Conservation (phyloP, 2,329 filamentous ascomycete species). For the Epichloe coenophiala region DNA sequence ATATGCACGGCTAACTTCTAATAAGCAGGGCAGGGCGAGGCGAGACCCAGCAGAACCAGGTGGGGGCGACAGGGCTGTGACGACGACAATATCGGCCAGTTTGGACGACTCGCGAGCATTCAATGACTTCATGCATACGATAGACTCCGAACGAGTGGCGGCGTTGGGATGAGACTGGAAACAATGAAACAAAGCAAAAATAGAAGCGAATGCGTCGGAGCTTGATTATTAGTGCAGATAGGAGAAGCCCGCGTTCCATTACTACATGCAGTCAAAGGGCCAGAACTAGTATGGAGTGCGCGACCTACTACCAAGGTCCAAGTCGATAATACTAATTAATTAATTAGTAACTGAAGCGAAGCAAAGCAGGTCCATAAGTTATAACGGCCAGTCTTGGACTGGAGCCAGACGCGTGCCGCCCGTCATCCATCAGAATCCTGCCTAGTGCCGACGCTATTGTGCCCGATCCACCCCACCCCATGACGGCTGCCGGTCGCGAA, state of each 20-base stretch:
- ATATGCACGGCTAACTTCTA: slow-evolving; percentile 1
- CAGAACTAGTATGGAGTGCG: too few species aligned
- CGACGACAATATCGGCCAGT: neutral
- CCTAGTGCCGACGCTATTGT: slow-evolving; percentile 7
- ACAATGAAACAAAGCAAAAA: too few species aligned
- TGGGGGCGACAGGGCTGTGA: neutral
- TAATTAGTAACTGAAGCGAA: neutral
- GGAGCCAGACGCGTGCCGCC: neutral
- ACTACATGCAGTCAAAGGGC: too few species aligned
- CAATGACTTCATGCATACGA: too few species aligned
- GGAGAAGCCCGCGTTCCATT: too few species aligned
- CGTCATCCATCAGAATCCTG: slow-evolving; percentile 14
- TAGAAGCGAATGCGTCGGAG: too few species aligned
- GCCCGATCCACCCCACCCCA: slow-evolving; percentile 18
- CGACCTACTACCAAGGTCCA: neutral
- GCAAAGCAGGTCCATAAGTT: neutral
- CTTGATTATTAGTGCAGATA: too few species aligned
- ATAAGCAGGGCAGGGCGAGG: slow-evolving; percentile 4
- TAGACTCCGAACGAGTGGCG: too few species aligned
- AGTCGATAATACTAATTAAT: too few species aligned
- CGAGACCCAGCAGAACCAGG: slow-evolving; percentile 3
- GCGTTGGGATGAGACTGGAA: too few species aligned
- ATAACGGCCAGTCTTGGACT: neutral
- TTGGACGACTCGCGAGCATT: neutral
- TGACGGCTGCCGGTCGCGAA: slow-evolving; percentile 14